These are phyloP conservation scores for Pugionium cornutum DNA, from an alignment of 345 rosid species.

Conservation along the genomic window DNA sequence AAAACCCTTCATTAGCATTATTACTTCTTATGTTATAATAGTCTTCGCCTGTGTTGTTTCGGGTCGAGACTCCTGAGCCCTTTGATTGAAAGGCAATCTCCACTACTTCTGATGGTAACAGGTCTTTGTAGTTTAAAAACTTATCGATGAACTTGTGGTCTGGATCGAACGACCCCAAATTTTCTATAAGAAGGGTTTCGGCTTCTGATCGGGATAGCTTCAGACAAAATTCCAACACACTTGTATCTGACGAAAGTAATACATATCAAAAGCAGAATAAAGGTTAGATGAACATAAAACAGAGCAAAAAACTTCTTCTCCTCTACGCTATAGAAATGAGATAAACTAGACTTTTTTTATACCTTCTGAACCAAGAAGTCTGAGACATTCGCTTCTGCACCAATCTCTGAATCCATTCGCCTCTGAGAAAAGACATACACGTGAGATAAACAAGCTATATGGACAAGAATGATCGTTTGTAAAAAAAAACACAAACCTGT, in stretches of 20 bases:
- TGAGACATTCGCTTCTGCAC: slow-evolving; percentile 83
- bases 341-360: slow-evolving; percentile 1
- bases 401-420: slow-evolving; percentile 92
- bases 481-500: slow-evolving; percentile 51
- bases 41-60: slow-evolving; percentile 42
- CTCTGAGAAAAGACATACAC: slow-evolving; percentile 55
- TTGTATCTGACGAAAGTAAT: slow-evolving; percentile 56
- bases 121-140: slow-evolving; percentile 85
- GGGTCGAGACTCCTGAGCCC: slow-evolving; percentile 43
- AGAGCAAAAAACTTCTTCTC: not conserved
- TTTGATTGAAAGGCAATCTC: slow-evolving; percentile 81
- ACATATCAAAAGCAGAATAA: not conserved
- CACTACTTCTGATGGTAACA: slow-evolving; percentile 77
- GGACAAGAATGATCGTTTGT: not conserved
- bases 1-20: slow-evolving; percentile 46
- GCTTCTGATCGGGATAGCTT: slow-evolving; percentile 94
- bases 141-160: slow-evolving; percentile 87
- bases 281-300: not conserved
- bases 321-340: not conserved
- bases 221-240: slow-evolving; percentile 86
- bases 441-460: slow-evolving; percentile 10
- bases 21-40: slow-evolving; percentile 43
- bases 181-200: slow-evolving; percentile 70
- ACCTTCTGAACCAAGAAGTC: slow-evolving; percentile 92
- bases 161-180: slow-evolving; percentile 70